Evolutionary conservation across 2,329 filamentous ascomycete genomes (phyloP).

Genomic region (Exophiala xenobiotica): DNA sequence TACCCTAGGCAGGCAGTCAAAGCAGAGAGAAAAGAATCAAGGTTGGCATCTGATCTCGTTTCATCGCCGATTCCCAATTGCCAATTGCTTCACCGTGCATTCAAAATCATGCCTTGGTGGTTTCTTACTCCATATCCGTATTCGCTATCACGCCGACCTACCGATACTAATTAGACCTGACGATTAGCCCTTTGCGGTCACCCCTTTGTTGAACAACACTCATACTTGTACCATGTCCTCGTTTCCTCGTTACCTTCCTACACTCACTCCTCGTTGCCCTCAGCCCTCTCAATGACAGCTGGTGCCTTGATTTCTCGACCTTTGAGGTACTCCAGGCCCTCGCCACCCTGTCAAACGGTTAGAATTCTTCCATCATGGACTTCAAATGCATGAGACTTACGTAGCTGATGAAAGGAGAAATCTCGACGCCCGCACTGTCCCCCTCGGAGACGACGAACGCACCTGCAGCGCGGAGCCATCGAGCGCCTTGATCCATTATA

Average conservation of each 20-base stretch:
- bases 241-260: too few relatives aligned
- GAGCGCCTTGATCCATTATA: constrained; percentile 84
- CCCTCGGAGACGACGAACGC: constrained; percentile 68
- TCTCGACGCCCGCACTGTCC: constrained; percentile 71
- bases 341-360: constrained; percentile 51
- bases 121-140: too few relatives aligned
- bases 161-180: too few relatives aligned
- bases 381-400: too few relatives aligned
- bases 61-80: too few relatives aligned
- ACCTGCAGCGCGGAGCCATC: constrained; percentile 80
- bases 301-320: constrained; percentile 61
- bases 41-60: constrained; percentile 10
- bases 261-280: constrained; percentile 36
- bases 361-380: too few relatives aligned
- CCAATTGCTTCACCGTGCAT: too few relatives aligned
- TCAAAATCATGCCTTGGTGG: too few relatives aligned
- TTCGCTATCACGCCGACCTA: too few relatives aligned
- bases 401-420: constrained; percentile 92
- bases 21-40: constrained; percentile 13
- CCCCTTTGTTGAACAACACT: too few relatives aligned
- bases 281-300: constrained; percentile 59
- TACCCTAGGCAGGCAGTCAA: constrained; percentile 4
- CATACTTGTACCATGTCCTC: too few relatives aligned
- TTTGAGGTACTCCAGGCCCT: constrained; percentile 62
- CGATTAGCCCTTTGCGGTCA: too few relatives aligned